Base-by-base conservation (phyloP, 192 early-diverging fungal species). In the Backusella parvicylindrica region DNA sequence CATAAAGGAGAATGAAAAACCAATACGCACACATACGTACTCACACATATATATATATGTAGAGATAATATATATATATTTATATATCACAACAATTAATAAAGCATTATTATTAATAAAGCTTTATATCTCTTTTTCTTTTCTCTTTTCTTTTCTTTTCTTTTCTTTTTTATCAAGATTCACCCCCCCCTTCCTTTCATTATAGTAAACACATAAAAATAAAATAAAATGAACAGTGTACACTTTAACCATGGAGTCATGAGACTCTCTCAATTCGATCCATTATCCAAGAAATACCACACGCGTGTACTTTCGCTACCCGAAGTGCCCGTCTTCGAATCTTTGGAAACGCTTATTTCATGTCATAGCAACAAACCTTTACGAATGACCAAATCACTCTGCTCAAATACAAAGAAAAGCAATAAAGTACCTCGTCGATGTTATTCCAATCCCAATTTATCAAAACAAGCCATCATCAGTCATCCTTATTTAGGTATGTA, bases 321-420 rank as follows among this genome's bases (percentile, higher is more conserved):
- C 0, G 37, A 69, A 41, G 23, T 41, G 13, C 68, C 68, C 13
- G 21, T 43, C 28, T 30, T 69, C 26, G 37, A 69, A 41, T 30
- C 68, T 43, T 69, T 69, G 7, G 68, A 69, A 30, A 40, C 28
- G 64, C 33, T 66, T 66, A 66, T 66, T 30, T 35, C 64, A 66
- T 31, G 64, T 68, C 36, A 68, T 28, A 68, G 7, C 37, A 66
- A 66, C 37, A 69, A 38, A 30, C 36, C 35, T 40, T 30, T 30
- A 35, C 65, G 65, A 21, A 67, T 67, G 65, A 67, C 65, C 18
- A 67, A 67, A 35, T 67, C 65, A 18, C 33, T 32, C 21, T 36
- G 32, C n/a, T 36, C 32, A 7, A 67, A 38, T 21, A 67, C 31
- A 67, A 36, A 21, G n/a, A 67, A 38, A 12, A 32, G 37, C 32